A percentile compares a stretch with the other conserved stretches of the same genome.
Conservation (phyloP, 306 rosid genomes). For the barrel medic (Medicago truncatula) region DNA sequence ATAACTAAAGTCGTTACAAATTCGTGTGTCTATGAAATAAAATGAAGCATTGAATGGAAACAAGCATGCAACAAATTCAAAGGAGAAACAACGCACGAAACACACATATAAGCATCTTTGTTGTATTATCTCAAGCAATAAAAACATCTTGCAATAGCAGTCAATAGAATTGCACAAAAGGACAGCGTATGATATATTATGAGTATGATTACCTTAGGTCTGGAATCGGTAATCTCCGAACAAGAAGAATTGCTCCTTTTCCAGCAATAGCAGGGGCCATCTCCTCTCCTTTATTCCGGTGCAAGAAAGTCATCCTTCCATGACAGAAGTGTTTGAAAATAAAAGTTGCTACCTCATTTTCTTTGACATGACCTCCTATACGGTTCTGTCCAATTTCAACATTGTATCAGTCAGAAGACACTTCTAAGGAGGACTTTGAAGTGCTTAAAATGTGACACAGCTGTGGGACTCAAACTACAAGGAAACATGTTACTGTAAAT, state of each 20-base stretch:
- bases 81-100: no score
- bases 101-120: conserved; percentile 25
- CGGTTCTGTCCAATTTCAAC: conserved; percentile 63
- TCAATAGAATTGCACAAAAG: conserved; percentile 35
- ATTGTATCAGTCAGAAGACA: conserved; percentile 33
- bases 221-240: conserved; percentile 72
- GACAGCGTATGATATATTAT: conserved; percentile 16
- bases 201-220: conserved; percentile 64
- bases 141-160: conserved; percentile 26
- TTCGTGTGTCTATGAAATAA: background rate
- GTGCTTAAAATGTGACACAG: conserved; percentile 18
- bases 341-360: conserved; percentile 52
- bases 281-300: conserved; percentile 83
- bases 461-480: conserved; percentile 31
- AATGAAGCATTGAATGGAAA: background rate
- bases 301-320: conserved; percentile 82
- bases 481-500: conserved; percentile 8
- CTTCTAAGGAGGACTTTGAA: conserved; percentile 19
- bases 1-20: conserved; percentile 12
- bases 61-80: background rate
- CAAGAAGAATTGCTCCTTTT: conserved; percentile 77
- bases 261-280: conserved; percentile 77
- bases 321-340: conserved; percentile 62
- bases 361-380: conserved; percentile 65
- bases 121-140: conserved; percentile 20